A percentile compares a stretch with the other conserved stretches of the same genome.
Evolutionary conservation across 345 rosid genomes (phyloP).

Genomic region (Mercurialis annua): DNA sequence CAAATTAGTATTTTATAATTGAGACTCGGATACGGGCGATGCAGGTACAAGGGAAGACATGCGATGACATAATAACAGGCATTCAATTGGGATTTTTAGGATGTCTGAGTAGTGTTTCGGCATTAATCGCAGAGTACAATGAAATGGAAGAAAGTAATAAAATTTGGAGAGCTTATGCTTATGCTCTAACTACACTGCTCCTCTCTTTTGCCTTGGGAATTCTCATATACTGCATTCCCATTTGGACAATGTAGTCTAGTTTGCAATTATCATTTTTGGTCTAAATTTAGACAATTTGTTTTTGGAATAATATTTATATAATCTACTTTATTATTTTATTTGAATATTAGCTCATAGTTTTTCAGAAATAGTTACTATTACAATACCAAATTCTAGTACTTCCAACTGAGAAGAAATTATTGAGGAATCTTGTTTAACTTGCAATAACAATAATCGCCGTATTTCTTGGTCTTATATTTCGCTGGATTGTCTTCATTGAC

Average conservation of each 20-base stretch:
- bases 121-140: slow-evolving; percentile 83
- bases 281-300: no score
- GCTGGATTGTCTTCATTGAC: slow-evolving; percentile 41
- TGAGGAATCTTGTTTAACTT: slow-evolving; percentile 79
- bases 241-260: no score
- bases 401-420: slow-evolving; percentile 10
- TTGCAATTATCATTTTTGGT: no score
- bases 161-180: slow-evolving; percentile 77
- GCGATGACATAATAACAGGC: slow-evolving; percentile 45
- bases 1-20: no score
- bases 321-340: no score
- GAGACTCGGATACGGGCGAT: no score
- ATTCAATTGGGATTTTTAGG: slow-evolving; percentile 78
- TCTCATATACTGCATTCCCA: slow-evolving; percentile 34
- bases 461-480: slow-evolving; percentile 56
- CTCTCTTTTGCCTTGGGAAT: slow-evolving; percentile 52
- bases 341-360: no score
- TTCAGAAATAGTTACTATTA: no score
- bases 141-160: slow-evolving; percentile 68
- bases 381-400: no score
- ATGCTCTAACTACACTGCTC: slow-evolving; percentile 43
- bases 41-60: slow-evolving; percentile 51
- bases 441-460: slow-evolving; percentile 64
- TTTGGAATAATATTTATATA: no score
- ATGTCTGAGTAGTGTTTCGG: slow-evolving; percentile 80